Evolutionary conservation across 257 asterid genomes (phyloP), one percentile per base, ranked within the genome.

Genomic region (Oldenlandia corymbosa): DNA sequence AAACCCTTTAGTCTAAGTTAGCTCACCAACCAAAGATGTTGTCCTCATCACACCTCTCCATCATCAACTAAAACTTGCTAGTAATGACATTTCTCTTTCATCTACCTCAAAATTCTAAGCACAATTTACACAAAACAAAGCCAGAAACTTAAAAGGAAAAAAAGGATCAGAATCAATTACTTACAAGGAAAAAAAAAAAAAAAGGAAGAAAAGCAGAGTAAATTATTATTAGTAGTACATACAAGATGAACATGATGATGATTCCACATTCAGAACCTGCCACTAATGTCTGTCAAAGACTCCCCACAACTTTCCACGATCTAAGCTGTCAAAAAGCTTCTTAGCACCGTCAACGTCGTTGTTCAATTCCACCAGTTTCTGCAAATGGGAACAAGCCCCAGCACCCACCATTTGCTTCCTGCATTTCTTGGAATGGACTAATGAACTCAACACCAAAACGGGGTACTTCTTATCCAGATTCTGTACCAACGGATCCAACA

Each of bases 251-350:
- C 9, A 2, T 27, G 17, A 46, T 4, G 4, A 41, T 10, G 21
- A 2, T 51, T 37, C 23, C 24, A 13, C 20, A 11, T 18, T 28
- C 53, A 58, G 13, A 5, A 11, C 55, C 36, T n/a, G 12, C 37
- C 67, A 60, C 72, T 70, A 75, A 47, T 68, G 71, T 64, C 85
- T 72, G 43, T 73, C 67, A 51, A 91, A 80, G 58, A 88, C 88
- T 48, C 93, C 85, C 98, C 97, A 88, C 11, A 87, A 68, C 80
- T 87, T 88, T 27, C 93, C 83, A 17, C 71, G 78, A 8, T 83
- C 80, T 27, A 92, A 81, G 62, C 81, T 57, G 23, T 87, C 95
- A 10, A 79, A 82, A 43, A 92, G 84, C 86, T 82, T 87, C 84
- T 85, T 92, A 8, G 93, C 89, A 14, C 96, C 96, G 2, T 82